Conservation (phyloP, 768 basidiomycete species). For the Calocybe cyanea region DNA sequence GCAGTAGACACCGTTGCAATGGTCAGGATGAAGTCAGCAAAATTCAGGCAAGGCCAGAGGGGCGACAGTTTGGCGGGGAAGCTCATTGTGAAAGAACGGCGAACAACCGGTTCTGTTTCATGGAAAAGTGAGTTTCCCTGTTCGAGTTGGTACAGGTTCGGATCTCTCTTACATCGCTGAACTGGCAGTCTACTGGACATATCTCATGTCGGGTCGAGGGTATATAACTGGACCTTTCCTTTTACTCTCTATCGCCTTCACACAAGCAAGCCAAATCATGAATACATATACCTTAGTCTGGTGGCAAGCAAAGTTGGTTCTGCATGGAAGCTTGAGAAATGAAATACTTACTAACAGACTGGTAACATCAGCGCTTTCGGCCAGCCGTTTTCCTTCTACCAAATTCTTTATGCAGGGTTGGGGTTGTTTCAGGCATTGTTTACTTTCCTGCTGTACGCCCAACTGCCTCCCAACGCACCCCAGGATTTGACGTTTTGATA, state of each 20-base stretch:
- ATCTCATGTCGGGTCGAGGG: constrained; percentile 54
- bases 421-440: constrained; percentile 53
- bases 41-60: constrained; percentile 29
- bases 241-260: constrained; percentile 44
- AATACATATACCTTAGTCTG: constrained; percentile 68
- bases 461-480: not conserved
- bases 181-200: constrained; percentile 53
- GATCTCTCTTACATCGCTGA: not conserved
- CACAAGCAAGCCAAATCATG: constrained; percentile 60
- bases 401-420: constrained; percentile 58
- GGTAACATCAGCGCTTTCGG: constrained; percentile 35
- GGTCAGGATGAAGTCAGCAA: constrained; percentile 33
- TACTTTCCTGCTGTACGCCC: constrained; percentile 52
- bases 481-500: constrained; percentile 1
- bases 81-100: constrained; percentile 60
- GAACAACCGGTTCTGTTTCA: constrained; percentile 62
- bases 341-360: not conserved
- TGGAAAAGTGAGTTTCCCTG: constrained; percentile 32
- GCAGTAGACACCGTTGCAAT: constrained; percentile 24
- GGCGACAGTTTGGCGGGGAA: constrained; percentile 66
- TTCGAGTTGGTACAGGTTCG: not conserved
- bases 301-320: constrained; percentile 61
- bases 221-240: constrained; percentile 48
- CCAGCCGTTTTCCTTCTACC: constrained; percentile 55
- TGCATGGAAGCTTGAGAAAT: not conserved